These are phyloP conservation scores for Colletotrichum sansevieriae DNA, from an alignment of 2,329 filamentous ascomycete genomes.

Conservation along the genomic window DNA sequence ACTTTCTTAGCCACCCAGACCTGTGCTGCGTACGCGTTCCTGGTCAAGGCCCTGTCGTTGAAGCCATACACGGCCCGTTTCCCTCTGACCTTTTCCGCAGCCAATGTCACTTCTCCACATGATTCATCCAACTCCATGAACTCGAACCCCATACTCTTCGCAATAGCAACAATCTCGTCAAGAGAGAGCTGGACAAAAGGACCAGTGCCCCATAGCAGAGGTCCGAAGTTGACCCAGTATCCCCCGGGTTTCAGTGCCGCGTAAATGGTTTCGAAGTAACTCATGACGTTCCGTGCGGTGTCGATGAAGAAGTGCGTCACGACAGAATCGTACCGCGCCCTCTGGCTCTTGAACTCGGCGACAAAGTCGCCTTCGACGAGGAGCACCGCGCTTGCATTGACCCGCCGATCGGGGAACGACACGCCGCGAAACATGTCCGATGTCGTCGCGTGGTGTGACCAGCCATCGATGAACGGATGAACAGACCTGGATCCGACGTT, in stretches of 20 bases:
- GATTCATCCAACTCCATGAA: constrained; percentile 58
- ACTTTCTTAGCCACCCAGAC: constrained; percentile 62
- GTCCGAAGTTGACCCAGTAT: constrained; percentile 68
- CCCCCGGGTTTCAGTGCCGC: constrained; percentile 61
- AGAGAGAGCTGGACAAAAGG: constrained; percentile 68
- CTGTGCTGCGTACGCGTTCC: constrained; percentile 67
- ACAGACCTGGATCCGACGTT: constrained; percentile 48
- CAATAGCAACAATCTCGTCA: constrained; percentile 63
- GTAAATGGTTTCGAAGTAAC: constrained; percentile 67
- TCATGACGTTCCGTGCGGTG: constrained; percentile 68
- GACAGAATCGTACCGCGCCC: constrained; percentile 59
- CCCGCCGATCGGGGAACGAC: constrained; percentile 57
- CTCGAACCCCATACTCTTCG: constrained; percentile 64
- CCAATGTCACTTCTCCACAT: constrained; percentile 60
- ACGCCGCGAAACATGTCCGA: constrained; percentile 61
- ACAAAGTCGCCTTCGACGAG: constrained; percentile 70
- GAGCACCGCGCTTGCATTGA: constrained; percentile 55
- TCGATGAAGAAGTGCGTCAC: constrained; percentile 73
- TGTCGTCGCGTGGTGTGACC: constrained; percentile 67
- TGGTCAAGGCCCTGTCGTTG: constrained; percentile 62
- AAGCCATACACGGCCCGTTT: constrained; percentile 66
- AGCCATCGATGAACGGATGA: constrained; percentile 59
- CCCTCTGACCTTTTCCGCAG: constrained; percentile 56
- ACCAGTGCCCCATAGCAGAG: constrained; percentile 66
- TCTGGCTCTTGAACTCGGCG: constrained; percentile 50